Percentiles rank a stretch among this genome's conserved stretches.
phyloP scores from a whole-genome alignment of 164 flowering plant genomes.

The Tetracentron sinense region DNA sequence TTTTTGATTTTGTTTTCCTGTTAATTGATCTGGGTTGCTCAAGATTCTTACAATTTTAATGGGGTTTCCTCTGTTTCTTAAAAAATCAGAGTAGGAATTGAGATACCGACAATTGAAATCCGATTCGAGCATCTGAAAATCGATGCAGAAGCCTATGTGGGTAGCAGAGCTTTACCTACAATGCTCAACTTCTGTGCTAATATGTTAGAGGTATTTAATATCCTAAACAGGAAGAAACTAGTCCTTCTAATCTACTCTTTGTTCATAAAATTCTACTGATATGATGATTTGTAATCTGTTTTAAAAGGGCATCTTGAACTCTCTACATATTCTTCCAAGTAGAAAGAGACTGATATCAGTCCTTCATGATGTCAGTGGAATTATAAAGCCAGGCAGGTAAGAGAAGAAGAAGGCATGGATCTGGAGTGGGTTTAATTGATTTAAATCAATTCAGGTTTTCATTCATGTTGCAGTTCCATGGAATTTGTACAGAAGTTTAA shows the following conservation, averaged over 20 bases:
- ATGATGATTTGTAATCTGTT: not conserved
- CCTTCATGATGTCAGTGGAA: constrained; percentile 48
- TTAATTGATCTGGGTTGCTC: no score
- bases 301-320: constrained; percentile 26
- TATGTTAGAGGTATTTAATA: constrained; percentile 39
- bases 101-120: constrained; percentile 42
- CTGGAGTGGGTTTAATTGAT: no score
- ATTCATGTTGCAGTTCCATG: no score
- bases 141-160: constrained; percentile 37
- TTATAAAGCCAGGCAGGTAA: constrained; percentile 53
- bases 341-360: constrained; percentile 33
- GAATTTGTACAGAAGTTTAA: no score
- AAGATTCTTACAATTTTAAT: not conserved
- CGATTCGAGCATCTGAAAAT: constrained; percentile 42
- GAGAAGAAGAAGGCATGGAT: no score
- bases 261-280: no score
- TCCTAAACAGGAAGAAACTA: no score
- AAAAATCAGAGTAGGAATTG: constrained; percentile 46
- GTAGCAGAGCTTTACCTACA: constrained; percentile 48
- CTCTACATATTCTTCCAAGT: constrained; percentile 37
- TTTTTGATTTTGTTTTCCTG: no score
- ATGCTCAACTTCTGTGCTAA: constrained; percentile 32
- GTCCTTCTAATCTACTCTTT: no score
- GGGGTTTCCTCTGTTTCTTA: not conserved
- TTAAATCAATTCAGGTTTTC: no score